Evolutionary conservation across 208 protist species (phyloP).

Genomic region (Trypanosomatidae sp.): DNA sequence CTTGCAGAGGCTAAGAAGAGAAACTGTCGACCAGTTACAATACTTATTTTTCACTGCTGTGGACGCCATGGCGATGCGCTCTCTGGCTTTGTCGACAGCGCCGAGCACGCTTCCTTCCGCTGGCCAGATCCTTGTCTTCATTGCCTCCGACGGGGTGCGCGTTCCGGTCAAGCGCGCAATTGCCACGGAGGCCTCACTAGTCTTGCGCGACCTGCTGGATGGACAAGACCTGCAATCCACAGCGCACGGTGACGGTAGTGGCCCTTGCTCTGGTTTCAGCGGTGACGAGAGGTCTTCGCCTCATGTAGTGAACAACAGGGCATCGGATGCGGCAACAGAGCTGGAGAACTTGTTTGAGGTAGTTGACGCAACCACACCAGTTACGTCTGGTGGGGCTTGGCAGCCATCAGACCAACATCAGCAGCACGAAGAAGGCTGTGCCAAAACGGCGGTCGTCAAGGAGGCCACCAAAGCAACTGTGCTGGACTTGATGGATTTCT

Average conservation of each 20-base stretch:
- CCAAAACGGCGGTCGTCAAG: not conserved
- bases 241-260: slow-evolving; percentile 4
- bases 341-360: slow-evolving; percentile 26
- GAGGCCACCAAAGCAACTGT: slow-evolving; percentile 1
- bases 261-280: not conserved
- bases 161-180: slow-evolving; percentile 60
- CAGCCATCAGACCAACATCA: not conserved
- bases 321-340: slow-evolving; percentile 5
- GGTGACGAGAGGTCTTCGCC: not conserved
- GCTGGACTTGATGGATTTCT: slow-evolving; percentile 32
- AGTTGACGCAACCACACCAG: not conserved
- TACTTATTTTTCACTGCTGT: not conserved
- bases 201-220: slow-evolving; percentile 80
- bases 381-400: not conserved
- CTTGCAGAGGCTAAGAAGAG: not conserved
- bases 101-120: not conserved
- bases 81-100: not conserved
- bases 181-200: slow-evolving; percentile 72
- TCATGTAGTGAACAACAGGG: not conserved
- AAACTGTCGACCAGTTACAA: too few species aligned
- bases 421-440: not conserved
- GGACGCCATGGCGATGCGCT: slow-evolving; percentile 3
- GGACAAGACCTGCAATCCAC: slow-evolving; percentile 34
- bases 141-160: slow-evolving; percentile 64
- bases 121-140: slow-evolving; percentile 58